phyloP scores from a whole-genome alignment of 2,329 filamentous ascomycete species.

The Monilinia aucupariae region DNA sequence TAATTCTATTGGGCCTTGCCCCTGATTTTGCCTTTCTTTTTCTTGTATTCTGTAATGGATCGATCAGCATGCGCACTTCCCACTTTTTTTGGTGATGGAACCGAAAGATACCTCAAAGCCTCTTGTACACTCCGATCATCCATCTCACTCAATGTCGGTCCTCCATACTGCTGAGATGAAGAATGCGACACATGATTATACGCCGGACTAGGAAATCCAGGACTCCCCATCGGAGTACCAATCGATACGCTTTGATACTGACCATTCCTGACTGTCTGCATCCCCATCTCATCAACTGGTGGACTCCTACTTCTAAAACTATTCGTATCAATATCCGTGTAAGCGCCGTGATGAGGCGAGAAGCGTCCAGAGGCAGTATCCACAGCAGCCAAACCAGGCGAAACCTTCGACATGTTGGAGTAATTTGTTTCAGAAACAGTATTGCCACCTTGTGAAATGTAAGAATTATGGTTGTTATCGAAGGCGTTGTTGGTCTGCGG shows the following conservation, averaged over 20 bases:
- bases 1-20: slow-evolving; percentile 7
- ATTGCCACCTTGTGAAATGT: slow-evolving; percentile 20
- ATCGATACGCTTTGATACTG: slow-evolving; percentile 14
- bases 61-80: background rate
- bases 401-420: slow-evolving; percentile 24
- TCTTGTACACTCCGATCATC: slow-evolving; percentile 11
- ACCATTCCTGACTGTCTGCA: slow-evolving; percentile 13
- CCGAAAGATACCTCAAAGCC: slow-evolving; percentile 3
- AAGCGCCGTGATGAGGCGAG: slow-evolving; percentile 9
- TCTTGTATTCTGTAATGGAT: background rate
- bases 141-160: slow-evolving; percentile 1
- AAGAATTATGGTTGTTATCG: slow-evolving; percentile 21
- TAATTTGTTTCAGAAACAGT: slow-evolving; percentile 26
- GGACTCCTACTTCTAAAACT: slow-evolving; percentile 16
- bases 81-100: background rate
- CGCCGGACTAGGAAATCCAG: slow-evolving; percentile 11
- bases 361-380: slow-evolving; percentile 9
- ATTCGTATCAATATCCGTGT: slow-evolving; percentile 10
- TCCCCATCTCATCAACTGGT: slow-evolving; percentile 10
- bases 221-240: slow-evolving; percentile 9
- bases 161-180: background rate
- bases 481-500: background rate
- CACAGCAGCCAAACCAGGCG: background rate
- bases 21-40: slow-evolving; percentile 9
- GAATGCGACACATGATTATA: background rate